Conservation (phyloP, 1,284 basidiomycete genomes). For the Tilletia horrida region DNA sequence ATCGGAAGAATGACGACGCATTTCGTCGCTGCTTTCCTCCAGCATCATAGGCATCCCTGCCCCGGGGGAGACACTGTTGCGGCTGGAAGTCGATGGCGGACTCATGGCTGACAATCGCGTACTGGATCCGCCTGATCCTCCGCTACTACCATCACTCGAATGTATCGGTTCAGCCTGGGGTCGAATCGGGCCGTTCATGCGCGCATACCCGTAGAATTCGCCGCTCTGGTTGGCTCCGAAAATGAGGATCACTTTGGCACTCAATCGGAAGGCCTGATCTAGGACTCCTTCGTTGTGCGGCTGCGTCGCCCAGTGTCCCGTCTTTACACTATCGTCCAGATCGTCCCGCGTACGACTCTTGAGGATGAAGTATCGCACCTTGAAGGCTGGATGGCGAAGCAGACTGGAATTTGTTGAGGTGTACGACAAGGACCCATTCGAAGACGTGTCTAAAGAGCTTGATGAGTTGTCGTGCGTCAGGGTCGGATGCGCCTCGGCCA, state of each 20-base stretch:
- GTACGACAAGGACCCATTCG: constrained; percentile 36
- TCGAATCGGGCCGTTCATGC: constrained; percentile 48
- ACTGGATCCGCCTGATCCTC: background rate
- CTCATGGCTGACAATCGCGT: background rate
- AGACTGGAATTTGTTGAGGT: constrained; percentile 61
- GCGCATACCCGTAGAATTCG: constrained; percentile 53
- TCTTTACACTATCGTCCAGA: constrained; percentile 76
- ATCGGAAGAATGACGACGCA: no score
- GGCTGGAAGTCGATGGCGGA: background rate
- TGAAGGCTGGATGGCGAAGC: constrained; percentile 71
- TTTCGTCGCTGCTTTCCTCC: background rate
- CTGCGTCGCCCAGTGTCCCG: constrained; percentile 85
- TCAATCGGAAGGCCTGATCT: constrained; percentile 85
- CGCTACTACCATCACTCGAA: constrained; percentile 5
- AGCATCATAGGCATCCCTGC: background rate
- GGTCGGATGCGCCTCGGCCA: background rate
- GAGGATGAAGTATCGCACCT: constrained; percentile 83
- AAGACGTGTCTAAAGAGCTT: constrained; percentile 25
- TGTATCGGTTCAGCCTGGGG: constrained; percentile 23
- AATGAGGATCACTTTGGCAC: constrained; percentile 77
- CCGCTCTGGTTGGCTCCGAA: constrained; percentile 89
- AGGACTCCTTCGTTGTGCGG: constrained; percentile 73
- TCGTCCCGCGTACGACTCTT: constrained; percentile 74
- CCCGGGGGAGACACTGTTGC: background rate
- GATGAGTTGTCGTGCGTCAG: constrained; percentile 23